A percentile compares a stretch with the other conserved stretches of the same genome.
Evolutionary conservation across 1,139 yeast species (phyloP).

Genomic region (Komagataea norvegica): DNA sequence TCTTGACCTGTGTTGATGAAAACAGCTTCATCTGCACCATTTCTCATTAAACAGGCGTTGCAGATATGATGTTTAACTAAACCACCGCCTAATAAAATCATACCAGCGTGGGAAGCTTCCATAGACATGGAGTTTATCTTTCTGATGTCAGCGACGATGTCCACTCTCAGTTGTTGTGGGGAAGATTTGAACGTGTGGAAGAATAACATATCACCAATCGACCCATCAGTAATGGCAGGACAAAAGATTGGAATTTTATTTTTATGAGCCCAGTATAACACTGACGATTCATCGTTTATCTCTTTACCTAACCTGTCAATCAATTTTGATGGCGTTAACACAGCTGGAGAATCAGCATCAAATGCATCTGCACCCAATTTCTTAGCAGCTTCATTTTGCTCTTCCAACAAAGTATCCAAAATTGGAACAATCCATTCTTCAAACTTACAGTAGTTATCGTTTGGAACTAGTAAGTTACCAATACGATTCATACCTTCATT

Average conservation of each 20-base stretch:
- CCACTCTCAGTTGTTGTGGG: constrained; percentile 83
- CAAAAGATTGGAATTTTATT: constrained; percentile 94
- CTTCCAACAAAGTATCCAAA: constrained; percentile 79
- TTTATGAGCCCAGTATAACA: constrained; percentile 95
- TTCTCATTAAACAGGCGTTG: constrained; percentile 97
- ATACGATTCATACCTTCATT: constrained; percentile 97
- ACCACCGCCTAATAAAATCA: constrained; percentile 96
- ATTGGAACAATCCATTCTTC: constrained; percentile 99
- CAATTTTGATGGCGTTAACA: constrained; percentile 92
- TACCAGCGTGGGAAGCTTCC: constrained; percentile 95
- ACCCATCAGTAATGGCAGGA: constrained; percentile 97
- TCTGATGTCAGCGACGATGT: constrained; percentile 91
- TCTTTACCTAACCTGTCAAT: constrained; percentile 93
- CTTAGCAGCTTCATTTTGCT: constrained; percentile 68
- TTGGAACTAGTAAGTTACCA: constrained; percentile 94
- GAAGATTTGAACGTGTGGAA: constrained; percentile 96
- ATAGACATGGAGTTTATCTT: constrained; percentile 86
- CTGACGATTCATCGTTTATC: constrained; percentile 90
- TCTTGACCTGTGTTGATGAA: constrained; percentile 98
- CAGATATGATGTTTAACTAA: constrained; percentile 94
- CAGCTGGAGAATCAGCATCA: constrained; percentile 55
- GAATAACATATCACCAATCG: constrained; percentile 97
- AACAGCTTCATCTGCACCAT: constrained; percentile 97
- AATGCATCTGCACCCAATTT: constrained; percentile 44
- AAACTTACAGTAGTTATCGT: constrained; percentile 93